Percentiles rank a stretch among this genome's conserved stretches.
Evolutionary conservation across 2,329 filamentous ascomycete genomes (phyloP).

Genomic region (Pestalotiopsis sp.): DNA sequence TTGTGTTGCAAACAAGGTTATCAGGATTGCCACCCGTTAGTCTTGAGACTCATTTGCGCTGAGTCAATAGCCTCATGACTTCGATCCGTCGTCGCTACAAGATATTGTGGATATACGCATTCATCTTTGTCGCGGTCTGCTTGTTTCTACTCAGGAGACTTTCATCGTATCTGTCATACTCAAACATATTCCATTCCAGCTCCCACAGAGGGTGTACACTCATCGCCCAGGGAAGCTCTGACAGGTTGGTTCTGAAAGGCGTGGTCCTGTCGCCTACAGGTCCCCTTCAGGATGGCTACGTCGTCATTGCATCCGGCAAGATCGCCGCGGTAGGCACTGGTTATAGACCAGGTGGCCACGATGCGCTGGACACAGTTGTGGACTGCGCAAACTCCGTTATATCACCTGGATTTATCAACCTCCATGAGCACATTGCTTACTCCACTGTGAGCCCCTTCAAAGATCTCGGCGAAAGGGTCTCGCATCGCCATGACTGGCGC

Average conservation of each 20-base stretch:
- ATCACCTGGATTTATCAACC: slow-evolving; percentile 34
- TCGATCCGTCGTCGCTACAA: background rate
- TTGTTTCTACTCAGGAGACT: background rate
- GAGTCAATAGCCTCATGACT: background rate
- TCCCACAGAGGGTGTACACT: slow-evolving; percentile 10
- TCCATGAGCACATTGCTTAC: slow-evolving; percentile 32
- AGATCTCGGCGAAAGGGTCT: slow-evolving; percentile 24
- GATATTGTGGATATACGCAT: background rate
- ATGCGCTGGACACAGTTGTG: slow-evolving; percentile 21
- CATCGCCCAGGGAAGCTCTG: slow-evolving; percentile 18
- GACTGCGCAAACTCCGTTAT: slow-evolving; percentile 29
- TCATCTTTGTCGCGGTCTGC: background rate
- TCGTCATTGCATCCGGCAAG: slow-evolving; percentile 29
- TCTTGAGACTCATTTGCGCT: background rate
- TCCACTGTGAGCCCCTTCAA: slow-evolving; percentile 26
- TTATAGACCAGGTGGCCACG: slow-evolving; percentile 12
- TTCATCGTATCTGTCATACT: background rate
- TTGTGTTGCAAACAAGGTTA: background rate
- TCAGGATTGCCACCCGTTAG: background rate
- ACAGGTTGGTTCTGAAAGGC: slow-evolving; percentile 38
- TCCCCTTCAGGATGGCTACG: slow-evolving; percentile 22
- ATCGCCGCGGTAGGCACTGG: slow-evolving; percentile 22
- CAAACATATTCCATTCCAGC: background rate
- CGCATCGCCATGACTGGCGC: slow-evolving; percentile 34
- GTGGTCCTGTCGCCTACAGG: slow-evolving; percentile 40